Evolutionary conservation across 2,329 filamentous ascomycete genomes (phyloP).

Genomic region (Aureobasidium sp.): DNA sequence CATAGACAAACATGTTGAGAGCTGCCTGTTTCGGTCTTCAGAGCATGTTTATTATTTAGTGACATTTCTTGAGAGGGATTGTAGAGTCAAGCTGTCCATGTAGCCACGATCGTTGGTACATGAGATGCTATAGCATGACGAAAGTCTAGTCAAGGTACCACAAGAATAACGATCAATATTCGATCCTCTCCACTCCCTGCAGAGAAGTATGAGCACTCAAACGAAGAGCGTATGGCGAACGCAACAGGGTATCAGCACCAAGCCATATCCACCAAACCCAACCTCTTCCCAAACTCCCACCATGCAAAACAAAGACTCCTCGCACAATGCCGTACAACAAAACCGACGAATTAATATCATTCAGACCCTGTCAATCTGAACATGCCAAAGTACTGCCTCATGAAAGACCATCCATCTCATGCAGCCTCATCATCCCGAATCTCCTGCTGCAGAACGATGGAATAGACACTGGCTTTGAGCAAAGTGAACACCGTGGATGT

Average conservation of each 20-base stretch:
- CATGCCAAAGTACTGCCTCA: no score
- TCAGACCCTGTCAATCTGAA: no score
- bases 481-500: slow-evolving; percentile 91
- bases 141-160: no score
- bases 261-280: background rate
- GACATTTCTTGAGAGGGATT: no score
- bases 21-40: no score
- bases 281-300: background rate
- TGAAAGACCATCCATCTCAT: background rate
- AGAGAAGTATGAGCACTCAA: background rate
- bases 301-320: background rate
- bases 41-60: no score
- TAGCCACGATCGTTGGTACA: no score
- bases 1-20: no score
- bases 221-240: background rate
- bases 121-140: no score
- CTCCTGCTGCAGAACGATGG: slow-evolving; percentile 96
- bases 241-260: background rate
- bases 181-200: no score
- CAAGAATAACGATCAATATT: no score
- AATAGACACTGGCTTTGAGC: slow-evolving; percentile 96
- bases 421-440: slow-evolving; percentile 59
- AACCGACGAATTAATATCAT: background rate
- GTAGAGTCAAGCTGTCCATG: no score
- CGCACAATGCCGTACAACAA: background rate